Conservation (phyloP, 805 yeast genomes). For the Candida jianshihensis region DNA sequence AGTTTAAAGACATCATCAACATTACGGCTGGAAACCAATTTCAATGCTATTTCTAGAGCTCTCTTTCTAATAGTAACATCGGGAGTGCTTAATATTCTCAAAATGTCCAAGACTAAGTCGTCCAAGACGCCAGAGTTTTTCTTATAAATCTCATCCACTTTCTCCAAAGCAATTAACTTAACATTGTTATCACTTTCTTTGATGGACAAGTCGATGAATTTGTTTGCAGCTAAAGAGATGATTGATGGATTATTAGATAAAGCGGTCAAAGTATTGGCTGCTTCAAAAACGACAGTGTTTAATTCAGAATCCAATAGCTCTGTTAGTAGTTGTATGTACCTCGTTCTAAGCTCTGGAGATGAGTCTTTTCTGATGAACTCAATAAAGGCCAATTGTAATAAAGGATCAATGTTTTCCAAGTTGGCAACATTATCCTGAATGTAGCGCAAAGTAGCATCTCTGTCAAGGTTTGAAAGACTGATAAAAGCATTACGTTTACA, state of each 20-base stretch:
- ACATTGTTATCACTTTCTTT: conserved; percentile 94
- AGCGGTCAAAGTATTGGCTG: conserved; percentile 70
- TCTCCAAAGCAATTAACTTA: conserved; percentile 84
- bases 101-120: conserved; percentile 76
- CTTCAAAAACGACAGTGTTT: conserved; percentile 80
- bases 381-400: conserved; percentile 81
- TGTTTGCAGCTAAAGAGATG: conserved; percentile 72
- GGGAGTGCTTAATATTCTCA: conserved; percentile 79
- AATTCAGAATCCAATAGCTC: conserved; percentile 66
- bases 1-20: conserved; percentile 91
- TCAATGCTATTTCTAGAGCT: conserved; percentile 79
- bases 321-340: conserved; percentile 64
- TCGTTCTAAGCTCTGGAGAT: conserved; percentile 57
- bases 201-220: conserved; percentile 81
- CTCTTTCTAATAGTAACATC: conserved; percentile 87
- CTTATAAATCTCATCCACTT: conserved; percentile 68
- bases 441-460: conserved; percentile 78
- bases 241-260: conserved; percentile 59
- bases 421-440: conserved; percentile 61
- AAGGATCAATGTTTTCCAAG: conserved; percentile 66
- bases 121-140: conserved; percentile 78
- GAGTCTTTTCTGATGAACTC: conserved; percentile 84
- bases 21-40: conserved; percentile 76
- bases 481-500: conserved; percentile 95
- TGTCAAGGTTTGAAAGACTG: conserved; percentile 72